A percentile compares a stretch with the other conserved stretches of the same genome.
These are phyloP conservation scores for Panaeolus papilionaceus DNA, from an alignment of 768 basidiomycete genomes.

Conservation along the genomic window DNA sequence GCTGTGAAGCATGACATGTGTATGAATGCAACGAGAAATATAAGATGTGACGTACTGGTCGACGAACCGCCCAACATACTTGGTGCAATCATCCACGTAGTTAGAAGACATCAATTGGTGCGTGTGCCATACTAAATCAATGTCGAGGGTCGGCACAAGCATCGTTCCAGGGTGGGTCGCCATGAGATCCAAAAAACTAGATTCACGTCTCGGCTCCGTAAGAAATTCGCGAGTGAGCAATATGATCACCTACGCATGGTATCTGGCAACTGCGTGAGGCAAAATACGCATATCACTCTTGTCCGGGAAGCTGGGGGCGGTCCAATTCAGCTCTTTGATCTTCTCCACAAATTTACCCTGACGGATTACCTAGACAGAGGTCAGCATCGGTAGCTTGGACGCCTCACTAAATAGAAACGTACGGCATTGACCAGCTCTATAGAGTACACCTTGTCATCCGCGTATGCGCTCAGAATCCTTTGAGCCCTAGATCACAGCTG, in stretches of 20 bases:
- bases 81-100: conserved; percentile 53
- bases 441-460: not conserved
- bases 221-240: no score
- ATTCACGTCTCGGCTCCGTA: no score
- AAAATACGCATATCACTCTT: conserved; percentile 46
- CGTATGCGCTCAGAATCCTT: conserved; percentile 34
- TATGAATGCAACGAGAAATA: conserved; percentile 29
- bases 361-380: conserved; percentile 46
- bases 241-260: conserved; percentile 54
- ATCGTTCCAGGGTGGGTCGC: conserved; percentile 46
- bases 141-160: conserved; percentile 72
- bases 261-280: conserved; percentile 57
- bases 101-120: conserved; percentile 61
- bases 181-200: conserved; percentile 63
- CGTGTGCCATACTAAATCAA: conserved; percentile 80
- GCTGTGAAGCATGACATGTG: conserved; percentile 25
- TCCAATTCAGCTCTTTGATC: conserved; percentile 61
- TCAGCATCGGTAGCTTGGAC: not conserved
- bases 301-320: conserved; percentile 47
- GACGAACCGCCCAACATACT: conserved; percentile 49
- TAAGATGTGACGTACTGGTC: conserved; percentile 54
- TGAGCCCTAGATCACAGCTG: not conserved
- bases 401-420: not conserved
- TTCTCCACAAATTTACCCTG: conserved; percentile 62
- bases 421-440: conserved; percentile 23